Conservation (phyloP, 768 basidiomycete genomes). For the Russula olivacea region DNA sequence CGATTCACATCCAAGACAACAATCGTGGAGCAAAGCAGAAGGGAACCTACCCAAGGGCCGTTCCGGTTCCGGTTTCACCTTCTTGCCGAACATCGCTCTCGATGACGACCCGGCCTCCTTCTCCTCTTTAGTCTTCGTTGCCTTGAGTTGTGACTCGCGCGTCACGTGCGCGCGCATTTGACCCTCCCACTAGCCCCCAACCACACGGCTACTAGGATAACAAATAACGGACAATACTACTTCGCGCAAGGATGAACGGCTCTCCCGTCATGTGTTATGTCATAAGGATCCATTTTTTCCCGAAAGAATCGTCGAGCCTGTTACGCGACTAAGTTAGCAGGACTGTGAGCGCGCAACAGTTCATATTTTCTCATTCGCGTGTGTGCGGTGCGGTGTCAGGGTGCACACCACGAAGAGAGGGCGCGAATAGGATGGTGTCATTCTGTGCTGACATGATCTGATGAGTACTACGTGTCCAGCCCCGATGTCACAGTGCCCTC, state of each 20-base stretch:
- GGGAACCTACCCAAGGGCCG: slow-evolving; percentile 4
- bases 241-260: no score
- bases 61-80: slow-evolving; percentile 8
- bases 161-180: slow-evolving; percentile 22
- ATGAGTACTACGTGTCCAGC: no score
- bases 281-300: no score
- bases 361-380: background rate
- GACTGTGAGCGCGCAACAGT: background rate
- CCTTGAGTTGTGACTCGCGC: slow-evolving; percentile 15
- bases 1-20: no score
- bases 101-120: background rate
- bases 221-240: no score
- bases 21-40: background rate
- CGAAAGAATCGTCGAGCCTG: background rate
- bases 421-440: no score
- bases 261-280: no score
- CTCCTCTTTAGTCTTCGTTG: slow-evolving; percentile 13
- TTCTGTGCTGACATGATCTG: no score
- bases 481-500: no score
- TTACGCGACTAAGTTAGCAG: background rate
- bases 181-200: slow-evolving; percentile 11
- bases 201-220: no score
- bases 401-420: no score
- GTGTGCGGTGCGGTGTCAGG: no score
- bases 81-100: slow-evolving; percentile 16